phyloP scores from a whole-genome alignment of 1,284 basidiomycete genomes.

The Malassezia furfur region DNA sequence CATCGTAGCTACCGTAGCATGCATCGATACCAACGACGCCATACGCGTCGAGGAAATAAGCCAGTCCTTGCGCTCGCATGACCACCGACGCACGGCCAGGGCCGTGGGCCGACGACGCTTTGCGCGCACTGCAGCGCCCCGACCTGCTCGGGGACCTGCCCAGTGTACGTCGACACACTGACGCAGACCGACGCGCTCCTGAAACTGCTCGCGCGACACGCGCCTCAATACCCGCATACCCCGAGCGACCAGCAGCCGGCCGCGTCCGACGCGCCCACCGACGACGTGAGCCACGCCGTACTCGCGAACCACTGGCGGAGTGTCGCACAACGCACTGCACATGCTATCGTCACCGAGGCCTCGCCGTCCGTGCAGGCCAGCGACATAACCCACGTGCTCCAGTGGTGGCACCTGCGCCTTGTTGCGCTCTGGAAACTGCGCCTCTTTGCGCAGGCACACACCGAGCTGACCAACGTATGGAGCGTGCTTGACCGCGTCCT shows the following conservation, averaged over 20 bases:
- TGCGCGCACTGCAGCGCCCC: background rate
- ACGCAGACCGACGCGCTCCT: background rate
- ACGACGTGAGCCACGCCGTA: background rate
- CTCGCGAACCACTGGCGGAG: slow-evolving; percentile 3
- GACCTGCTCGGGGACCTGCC: background rate
- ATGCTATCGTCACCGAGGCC: background rate
- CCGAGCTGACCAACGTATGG: slow-evolving; percentile 4
- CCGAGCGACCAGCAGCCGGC: background rate
- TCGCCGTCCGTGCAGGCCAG: background rate
- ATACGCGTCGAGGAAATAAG: background rate
- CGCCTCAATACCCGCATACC: background rate
- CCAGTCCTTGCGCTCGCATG: background rate
- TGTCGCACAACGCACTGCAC: background rate
- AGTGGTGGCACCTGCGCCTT: slow-evolving; percentile 15
- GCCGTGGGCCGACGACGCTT: background rate
- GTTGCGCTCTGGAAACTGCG: slow-evolving; percentile 9
- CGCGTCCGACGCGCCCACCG: background rate
- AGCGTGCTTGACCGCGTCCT: background rate
- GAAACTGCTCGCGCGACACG: slow-evolving; percentile 7
- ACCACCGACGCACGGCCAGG: background rate
- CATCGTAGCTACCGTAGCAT: background rate
- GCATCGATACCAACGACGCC: background rate
- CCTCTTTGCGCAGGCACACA: background rate
- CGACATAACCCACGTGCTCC: background rate
- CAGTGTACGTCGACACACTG: background rate